phyloP scores from a whole-genome alignment of 441 rosid genomes.

The Adansonia rubrostipa region DNA sequence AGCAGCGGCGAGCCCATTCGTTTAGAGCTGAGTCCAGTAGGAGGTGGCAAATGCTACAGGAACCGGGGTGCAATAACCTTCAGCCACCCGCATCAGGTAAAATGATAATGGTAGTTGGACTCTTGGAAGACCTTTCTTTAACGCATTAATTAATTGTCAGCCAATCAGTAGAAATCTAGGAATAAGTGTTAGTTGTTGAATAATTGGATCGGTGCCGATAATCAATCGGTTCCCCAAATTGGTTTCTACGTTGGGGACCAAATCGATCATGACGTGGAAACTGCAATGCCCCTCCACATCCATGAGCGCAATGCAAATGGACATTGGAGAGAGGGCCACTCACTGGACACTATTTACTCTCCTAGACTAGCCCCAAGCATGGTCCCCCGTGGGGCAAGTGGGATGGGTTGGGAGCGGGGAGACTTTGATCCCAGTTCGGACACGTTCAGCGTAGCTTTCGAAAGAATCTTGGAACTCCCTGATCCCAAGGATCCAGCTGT shows the following conservation, averaged over 20 bases:
- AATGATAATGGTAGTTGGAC: neutral
- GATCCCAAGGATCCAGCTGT: neutral
- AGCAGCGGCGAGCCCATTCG: conserved; percentile 42
- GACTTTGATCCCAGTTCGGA: too few relatives aligned
- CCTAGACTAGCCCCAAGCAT: too few relatives aligned
- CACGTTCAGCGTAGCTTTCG: too few relatives aligned
- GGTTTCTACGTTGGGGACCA: neutral
- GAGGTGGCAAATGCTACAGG: conserved; percentile 52
- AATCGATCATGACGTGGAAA: neutral
- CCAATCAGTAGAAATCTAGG: neutral
- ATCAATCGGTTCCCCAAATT: neutral
- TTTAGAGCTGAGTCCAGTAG: conserved; percentile 49
- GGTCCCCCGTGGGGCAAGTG: too few relatives aligned
- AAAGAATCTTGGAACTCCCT: too few relatives aligned
- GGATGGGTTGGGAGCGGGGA: too few relatives aligned
- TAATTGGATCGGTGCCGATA: neutral
- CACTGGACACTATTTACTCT: too few relatives aligned
- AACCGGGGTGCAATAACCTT: conserved; percentile 31
- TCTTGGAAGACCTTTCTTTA: neutral
- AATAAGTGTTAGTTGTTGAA: neutral
- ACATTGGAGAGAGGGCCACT: too few relatives aligned
- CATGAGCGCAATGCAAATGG: too few relatives aligned
- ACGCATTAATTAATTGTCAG: neutral
- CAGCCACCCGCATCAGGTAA: conserved; percentile 49
- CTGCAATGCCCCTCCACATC: too few relatives aligned